phyloP scores from a whole-genome alignment of 148 eudicot genomes.

The Cornus controversa region DNA sequence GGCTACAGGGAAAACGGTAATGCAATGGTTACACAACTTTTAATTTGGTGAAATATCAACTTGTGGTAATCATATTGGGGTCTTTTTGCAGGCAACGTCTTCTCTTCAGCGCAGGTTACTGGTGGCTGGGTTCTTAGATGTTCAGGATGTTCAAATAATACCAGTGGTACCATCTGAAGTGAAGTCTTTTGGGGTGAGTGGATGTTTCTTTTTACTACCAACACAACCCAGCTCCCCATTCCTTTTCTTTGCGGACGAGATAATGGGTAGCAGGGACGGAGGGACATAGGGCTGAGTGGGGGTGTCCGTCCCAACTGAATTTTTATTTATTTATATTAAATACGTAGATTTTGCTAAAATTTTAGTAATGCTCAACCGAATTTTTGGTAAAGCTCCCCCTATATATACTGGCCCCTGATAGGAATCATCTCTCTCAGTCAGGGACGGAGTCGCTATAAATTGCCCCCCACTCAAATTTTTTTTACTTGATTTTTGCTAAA shows the following conservation, averaged over 20 bases:
- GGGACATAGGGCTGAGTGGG: not conserved
- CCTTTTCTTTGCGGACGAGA: not conserved
- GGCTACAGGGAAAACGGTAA: conserved; percentile 29
- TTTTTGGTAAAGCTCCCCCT: too few species aligned
- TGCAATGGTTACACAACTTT: not conserved
- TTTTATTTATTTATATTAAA: too few species aligned
- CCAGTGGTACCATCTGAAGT: conserved; percentile 34
- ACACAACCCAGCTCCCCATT: not conserved
- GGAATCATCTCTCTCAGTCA: too few species aligned
- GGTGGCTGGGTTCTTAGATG: conserved; percentile 71
- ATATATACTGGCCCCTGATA: too few species aligned
- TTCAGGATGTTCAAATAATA: conserved; percentile 35
- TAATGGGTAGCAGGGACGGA: not conserved
- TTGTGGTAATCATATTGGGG: not conserved
- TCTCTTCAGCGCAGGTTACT: conserved; percentile 63
- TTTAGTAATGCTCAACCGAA: too few species aligned
- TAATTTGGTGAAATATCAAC: not conserved
- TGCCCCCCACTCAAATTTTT: too few species aligned
- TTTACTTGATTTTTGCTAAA: too few species aligned
- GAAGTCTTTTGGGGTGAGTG: conserved; percentile 47
- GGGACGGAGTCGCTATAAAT: too few species aligned
- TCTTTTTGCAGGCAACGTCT: conserved; percentile 46
- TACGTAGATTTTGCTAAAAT: too few species aligned
- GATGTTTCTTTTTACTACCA: not conserved
- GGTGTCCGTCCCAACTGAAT: too few species aligned